Evolutionary conservation across 2,329 filamentous ascomycete species (phyloP).

Genomic region (Geoglossum cookeanum): DNA sequence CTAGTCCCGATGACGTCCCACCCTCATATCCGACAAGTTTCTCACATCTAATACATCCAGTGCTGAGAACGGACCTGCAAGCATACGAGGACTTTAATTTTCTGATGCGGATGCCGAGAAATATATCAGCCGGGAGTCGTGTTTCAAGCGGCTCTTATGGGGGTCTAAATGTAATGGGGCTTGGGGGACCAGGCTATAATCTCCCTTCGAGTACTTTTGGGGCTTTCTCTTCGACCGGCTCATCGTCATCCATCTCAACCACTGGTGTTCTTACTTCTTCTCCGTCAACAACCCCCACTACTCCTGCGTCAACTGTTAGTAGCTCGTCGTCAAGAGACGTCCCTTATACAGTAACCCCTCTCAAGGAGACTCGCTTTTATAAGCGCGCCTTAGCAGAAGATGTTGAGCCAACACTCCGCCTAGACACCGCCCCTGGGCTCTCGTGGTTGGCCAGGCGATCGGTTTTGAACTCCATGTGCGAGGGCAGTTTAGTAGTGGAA

Average conservation of each 20-base stretch:
- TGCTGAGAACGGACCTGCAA: constrained; percentile 63
- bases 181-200: constrained; percentile 25
- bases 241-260: constrained; percentile 31
- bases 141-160: constrained; percentile 53
- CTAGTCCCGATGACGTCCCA: constrained; percentile 30
- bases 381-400: constrained; percentile 79
- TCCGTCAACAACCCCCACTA: constrained; percentile 39
- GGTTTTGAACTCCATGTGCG: constrained; percentile 64
- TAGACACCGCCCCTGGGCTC: constrained; percentile 76
- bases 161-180: constrained; percentile 38
- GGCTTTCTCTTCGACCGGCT: constrained; percentile 35
- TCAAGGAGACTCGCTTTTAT: constrained; percentile 89
- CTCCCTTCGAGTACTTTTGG: constrained; percentile 22
- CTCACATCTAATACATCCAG: constrained; percentile 61
- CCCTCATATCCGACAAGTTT: constrained; percentile 53
- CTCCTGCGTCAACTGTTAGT: constrained; percentile 23
- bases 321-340: constrained; percentile 17
- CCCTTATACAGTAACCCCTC: constrained; percentile 31
- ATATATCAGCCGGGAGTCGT: constrained; percentile 41
- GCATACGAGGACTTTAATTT: constrained; percentile 73
- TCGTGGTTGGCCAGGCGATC: constrained; percentile 84
- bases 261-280: constrained; percentile 31
- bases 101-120: constrained; percentile 49
- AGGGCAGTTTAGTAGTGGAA: constrained; percentile 76
- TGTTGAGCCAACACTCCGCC: constrained; percentile 78